Base-by-base conservation (phyloP, 2,329 filamentous ascomycete species). In the Aspergillus caelatus region DNA sequence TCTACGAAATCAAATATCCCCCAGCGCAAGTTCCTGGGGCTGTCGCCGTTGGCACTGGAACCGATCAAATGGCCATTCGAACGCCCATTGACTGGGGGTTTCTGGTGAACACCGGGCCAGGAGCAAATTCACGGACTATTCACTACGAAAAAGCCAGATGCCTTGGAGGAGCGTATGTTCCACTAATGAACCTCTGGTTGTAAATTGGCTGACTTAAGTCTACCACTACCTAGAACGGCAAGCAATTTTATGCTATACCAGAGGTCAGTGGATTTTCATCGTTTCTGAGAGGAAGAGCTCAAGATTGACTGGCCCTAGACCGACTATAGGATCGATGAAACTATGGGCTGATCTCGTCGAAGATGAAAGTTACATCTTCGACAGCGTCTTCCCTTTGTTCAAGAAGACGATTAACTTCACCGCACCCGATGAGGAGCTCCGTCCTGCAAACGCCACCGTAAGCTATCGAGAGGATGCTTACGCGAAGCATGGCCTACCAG, bases 1-100 rank as follows among this genome's bases (percentile, higher is more conserved):
- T 85, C 50, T 80, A 83, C 23, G 81, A 84, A 53, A 84, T 87
- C 68, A 83, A 78, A 5, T 87, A 84, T 4, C 86, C 85, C 0
- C 79, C 83, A 1, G 75, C 77, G 10, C 85, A 83, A 41, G 83
- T 88, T n/a, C 71, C 69, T 1, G 70, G 65, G 1, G 65, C 70
- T 19, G 70, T 61, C 9, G 65, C 59, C 36, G 43, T 74, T 23
- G 70, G 70, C 1, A 65, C 69, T 21, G 72, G 73, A 14, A 65
- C 70, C 5, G 62, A 66, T 57, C 57, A 67, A 7, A 59, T 62
- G 2, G 65, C 62, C 0, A 63, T 55, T 39, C 52, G 62, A 21
- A 87, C 72, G 82, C 86, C 77, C 74, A 83, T 57, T 81, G 86
- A 61, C 74, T 80, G 68, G 82, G 84, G 48, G 80, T 83, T 45